A percentile compares a stretch with the other conserved stretches of the same genome.
Conservation (phyloP, 139 green algal genomes). For the Chlorella sp. region DNA sequence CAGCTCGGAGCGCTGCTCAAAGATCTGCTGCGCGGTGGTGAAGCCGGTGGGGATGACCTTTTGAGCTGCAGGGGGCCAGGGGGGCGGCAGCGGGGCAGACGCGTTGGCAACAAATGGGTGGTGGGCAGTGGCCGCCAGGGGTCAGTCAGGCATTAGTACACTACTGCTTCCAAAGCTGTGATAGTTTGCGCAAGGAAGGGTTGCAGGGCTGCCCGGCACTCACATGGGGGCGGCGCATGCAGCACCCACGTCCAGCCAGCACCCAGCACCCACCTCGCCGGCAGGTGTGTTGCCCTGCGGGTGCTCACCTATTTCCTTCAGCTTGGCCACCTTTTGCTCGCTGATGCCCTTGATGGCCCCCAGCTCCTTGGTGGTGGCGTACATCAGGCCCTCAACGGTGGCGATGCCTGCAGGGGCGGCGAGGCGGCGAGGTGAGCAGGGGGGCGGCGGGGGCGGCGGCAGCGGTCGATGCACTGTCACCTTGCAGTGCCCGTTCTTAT, state of each 20-base stretch:
- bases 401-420: slow-evolving; percentile 33
- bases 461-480: not conserved
- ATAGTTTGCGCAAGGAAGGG: not conserved
- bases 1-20: slow-evolving; percentile 82
- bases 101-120: not conserved
- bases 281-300: no score
- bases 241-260: not conserved
- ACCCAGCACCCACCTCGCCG: not conserved
- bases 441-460: not conserved
- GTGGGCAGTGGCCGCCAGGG: not conserved
- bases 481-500: not conserved
- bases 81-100: not conserved
- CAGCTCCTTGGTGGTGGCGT: slow-evolving; percentile 86
- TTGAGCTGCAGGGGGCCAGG: slow-evolving; percentile 69
- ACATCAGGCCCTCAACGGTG: slow-evolving; percentile 86
- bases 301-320: slow-evolving; percentile 81
- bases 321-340: slow-evolving; percentile 95
- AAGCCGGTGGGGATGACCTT: slow-evolving; percentile 96
- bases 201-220: not conserved
- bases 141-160: not conserved
- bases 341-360: slow-evolving; percentile 94
- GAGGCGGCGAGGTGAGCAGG: no score
- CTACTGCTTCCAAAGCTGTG: not conserved
- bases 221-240: not conserved
- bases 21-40: slow-evolving; percentile 88